Base-by-base conservation (phyloP, 352 stramenopile species). In the Saprolegnia parasitica region DNA sequence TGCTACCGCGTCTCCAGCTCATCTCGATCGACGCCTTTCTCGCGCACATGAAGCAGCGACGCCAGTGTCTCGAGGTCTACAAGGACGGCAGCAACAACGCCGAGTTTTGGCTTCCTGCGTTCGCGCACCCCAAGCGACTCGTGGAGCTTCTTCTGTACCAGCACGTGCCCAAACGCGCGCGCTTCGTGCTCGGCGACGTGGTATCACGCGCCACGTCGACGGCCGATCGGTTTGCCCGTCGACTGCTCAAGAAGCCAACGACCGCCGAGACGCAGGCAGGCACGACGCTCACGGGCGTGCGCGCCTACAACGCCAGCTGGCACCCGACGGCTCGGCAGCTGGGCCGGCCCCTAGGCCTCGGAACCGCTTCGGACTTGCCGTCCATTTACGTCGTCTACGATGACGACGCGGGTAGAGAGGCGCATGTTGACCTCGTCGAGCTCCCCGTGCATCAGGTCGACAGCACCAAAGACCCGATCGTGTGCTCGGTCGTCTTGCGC, bases 21-120 rank as follows among this genome's bases (percentile, higher is more conserved):
- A 32, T 13, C 18, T 62, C 63, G 37, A 24, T 26, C n/a, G 39
- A 10, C 0, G 20, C 62, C 5, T 70, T 70, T 21, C 8, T 63
- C 20, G 26, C 29, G 9, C 54, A 70, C 47, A 21, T 70, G 10
- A 61, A 70, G 32, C 20, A n/a, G 47, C 15, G 63, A 24, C 46
- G 50, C 0, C 62, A 37, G 24, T 54, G 29, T 47, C 52, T 70
- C n/a, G 42, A 61, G 21, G n/a, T 40, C 3, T 60, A 42, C 52
- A 60, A 60, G 52, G 52, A 60, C 24, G 20, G 45, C 24, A 52
- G 37, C 24, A 62, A 35, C 5, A 26, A 45, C 15, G 20, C 32
- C 26, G 20, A 23, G 54, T 62, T 61, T 39, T 70, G 63, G 63
- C 63, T 70, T 15, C 63, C 63, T 49, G 63, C 63, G 10, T 21